Evolutionary conservation across 208 protist genomes (phyloP).

Genomic region (Naegleria lovaniensis): DNA sequence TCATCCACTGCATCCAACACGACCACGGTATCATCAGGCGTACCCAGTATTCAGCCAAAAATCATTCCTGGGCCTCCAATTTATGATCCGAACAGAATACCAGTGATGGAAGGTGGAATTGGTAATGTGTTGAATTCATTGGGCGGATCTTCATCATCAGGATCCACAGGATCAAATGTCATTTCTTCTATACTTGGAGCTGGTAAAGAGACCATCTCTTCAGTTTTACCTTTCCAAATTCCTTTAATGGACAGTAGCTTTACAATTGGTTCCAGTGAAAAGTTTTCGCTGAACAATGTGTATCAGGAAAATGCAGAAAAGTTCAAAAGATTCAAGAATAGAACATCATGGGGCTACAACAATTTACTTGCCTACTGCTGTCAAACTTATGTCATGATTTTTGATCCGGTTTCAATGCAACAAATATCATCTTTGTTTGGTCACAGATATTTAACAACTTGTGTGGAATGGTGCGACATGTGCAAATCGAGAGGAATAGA

Average conservation of each 20-base stretch:
- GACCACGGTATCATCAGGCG: too few relatives aligned
- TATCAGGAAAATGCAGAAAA: constrained; percentile 14
- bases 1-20: too few relatives aligned
- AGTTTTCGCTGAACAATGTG: neutral
- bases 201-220: neutral
- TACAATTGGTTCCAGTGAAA: neutral
- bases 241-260: neutral
- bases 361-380: constrained; percentile 10
- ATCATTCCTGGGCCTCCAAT: constrained; percentile 19
- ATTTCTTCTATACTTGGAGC: neutral
- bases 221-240: neutral
- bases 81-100: neutral
- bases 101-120: neutral
- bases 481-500: constrained; percentile 22
- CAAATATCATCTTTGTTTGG: neutral
- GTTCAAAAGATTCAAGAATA: constrained; percentile 2
- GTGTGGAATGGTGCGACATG: neutral
- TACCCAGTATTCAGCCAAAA: neutral
- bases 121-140: neutral
- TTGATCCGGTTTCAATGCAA: constrained; percentile 6
- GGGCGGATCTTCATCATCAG: neutral
- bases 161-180: neutral
- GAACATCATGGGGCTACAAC: neutral
- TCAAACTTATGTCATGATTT: neutral
- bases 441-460: neutral